Evolutionary conservation across 2,329 filamentous ascomycete species (phyloP).

Genomic region (Setomelanomma holmii): DNA sequence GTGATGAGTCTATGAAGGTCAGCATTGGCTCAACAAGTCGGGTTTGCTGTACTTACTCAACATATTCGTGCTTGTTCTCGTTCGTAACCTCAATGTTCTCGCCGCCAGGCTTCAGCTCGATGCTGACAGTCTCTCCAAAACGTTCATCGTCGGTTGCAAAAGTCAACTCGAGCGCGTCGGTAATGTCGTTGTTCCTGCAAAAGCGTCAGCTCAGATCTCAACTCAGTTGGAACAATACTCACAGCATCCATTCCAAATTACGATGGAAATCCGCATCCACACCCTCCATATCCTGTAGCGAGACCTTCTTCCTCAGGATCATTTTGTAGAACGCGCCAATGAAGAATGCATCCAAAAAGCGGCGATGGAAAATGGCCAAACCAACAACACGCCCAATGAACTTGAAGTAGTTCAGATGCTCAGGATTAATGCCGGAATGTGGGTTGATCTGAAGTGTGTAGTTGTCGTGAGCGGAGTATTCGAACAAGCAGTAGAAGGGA

Average conservation of each 20-base stretch:
- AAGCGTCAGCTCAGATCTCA: slow-evolving; percentile 5
- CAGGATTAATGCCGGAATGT: slow-evolving; percentile 97
- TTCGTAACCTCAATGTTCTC: slow-evolving; percentile 95
- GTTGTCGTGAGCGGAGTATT: slow-evolving; percentile 99
- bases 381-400: slow-evolving; percentile 98
- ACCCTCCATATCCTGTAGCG: slow-evolving; percentile 96
- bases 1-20: slow-evolving; percentile 74
- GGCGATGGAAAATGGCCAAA: slow-evolving; percentile 94
- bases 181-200: slow-evolving; percentile 86
- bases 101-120: slow-evolving; percentile 90
- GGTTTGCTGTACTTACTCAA: slow-evolving; percentile 68
- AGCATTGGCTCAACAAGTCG: slow-evolving; percentile 9
- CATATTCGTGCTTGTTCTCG: slow-evolving; percentile 98
- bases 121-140: slow-evolving; percentile 91
- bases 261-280: slow-evolving; percentile 98
- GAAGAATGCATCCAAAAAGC: slow-evolving; percentile 98
- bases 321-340: slow-evolving; percentile 99
- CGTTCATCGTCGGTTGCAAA: slow-evolving; percentile 98
- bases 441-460: slow-evolving; percentile 99
- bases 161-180: slow-evolving; percentile 90
- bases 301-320: slow-evolving; percentile 92
- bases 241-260: slow-evolving; percentile 93
- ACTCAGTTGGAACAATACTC: slow-evolving; percentile 49
- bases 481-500: slow-evolving; percentile 98
- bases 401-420: slow-evolving; percentile 99